Percentiles rank a stretch among this genome's conserved stretches.
These are phyloP conservation scores for Ganoderma multipileum DNA, from an alignment of 1,284 basidiomycete genomes.

Conservation along the genomic window DNA sequence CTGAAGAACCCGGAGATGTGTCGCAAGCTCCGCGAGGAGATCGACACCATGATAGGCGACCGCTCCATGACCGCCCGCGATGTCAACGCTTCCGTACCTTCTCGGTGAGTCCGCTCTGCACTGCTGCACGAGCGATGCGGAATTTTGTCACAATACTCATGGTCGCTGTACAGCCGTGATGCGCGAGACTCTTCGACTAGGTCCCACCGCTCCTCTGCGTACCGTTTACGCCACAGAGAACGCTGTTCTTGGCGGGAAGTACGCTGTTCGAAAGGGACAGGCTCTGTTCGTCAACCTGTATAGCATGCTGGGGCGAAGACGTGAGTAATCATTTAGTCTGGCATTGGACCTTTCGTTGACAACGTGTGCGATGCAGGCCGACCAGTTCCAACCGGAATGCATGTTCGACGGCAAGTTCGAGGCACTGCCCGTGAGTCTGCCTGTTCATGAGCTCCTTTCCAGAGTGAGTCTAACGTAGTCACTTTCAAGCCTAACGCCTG, in stretches of 20 bases:
- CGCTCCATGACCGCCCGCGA: slow-evolving; percentile 47
- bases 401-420: slow-evolving; percentile 56
- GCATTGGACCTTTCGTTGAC: background rate
- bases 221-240: slow-evolving; percentile 44
- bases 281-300: slow-evolving; percentile 42
- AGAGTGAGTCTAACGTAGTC: background rate
- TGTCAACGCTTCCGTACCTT: slow-evolving; percentile 51
- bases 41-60: slow-evolving; percentile 50
- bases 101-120: slow-evolving; percentile 35
- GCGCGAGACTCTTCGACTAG: slow-evolving; percentile 53
- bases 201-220: slow-evolving; percentile 48
- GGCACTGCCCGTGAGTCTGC: slow-evolving; percentile 42
- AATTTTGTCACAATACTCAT: background rate
- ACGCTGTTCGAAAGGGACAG: slow-evolving; percentile 45
- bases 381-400: slow-evolving; percentile 52
- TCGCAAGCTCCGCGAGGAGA: slow-evolving; percentile 53
- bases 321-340: slow-evolving; percentile 36
- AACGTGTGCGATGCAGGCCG: slow-evolving; percentile 32
- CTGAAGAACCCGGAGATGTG: slow-evolving; percentile 51
- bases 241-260: slow-evolving; percentile 45
- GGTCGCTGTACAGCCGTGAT: slow-evolving; percentile 44
- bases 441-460: background rate
- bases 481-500: slow-evolving; percentile 45
- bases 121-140: background rate
- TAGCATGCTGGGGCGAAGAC: slow-evolving; percentile 56